Evolutionary conservation across 2,329 filamentous ascomycete species (phyloP), one percentile per base, ranked within the genome.

Genomic region (Xylaria sp.): DNA sequence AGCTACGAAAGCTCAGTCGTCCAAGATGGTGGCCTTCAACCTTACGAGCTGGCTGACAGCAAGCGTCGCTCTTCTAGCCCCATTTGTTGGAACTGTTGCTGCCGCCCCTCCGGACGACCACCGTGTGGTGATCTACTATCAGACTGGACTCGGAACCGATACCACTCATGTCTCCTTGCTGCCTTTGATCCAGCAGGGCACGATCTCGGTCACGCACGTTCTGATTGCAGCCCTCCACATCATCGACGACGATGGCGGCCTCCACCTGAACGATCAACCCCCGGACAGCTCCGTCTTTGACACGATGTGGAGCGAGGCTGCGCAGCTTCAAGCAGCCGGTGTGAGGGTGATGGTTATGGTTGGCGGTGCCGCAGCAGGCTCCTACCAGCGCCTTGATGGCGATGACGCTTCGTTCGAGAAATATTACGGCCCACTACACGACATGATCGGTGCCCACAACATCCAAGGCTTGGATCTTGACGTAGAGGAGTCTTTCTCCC

Each of bases 181-280:
- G 2, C 86, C 86, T 0, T 81, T 89, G 64, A 77, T 89, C 72
- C 67, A 74, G 52, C 80, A 84, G 56, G 76, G 83, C 5, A 78
- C 79, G 65, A 85, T 88, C 70, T 79, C 83, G 46, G 78, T 87
- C 31, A 97, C 94, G 0, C 94, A 98, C 81, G 85, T 97, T 68
- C 94, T 97, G 74, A 82, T 98, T 58, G 93, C 93, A 6, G 94
- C 94, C 13, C 89, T 98, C 68, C 94, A 98, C 80, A 83, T 98
- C 74, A 94, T 96, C 79, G 84, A 86, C 6, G 81, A 82, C 23
- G 89, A 92, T 0, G 84, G 84, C 9, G 85, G 89, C 67, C 86
- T 95, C 74, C 93, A 90, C 0, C 87, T 97, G 72, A 98, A 98
- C 79, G 91, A 98, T 80, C 88, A 94, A 77, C 84, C 85, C 0